A percentile compares a stretch with the other conserved stretches of the same genome.
Evolutionary conservation across 768 basidiomycete genomes (phyloP).

Genomic region (Heimioporus sp.): DNA sequence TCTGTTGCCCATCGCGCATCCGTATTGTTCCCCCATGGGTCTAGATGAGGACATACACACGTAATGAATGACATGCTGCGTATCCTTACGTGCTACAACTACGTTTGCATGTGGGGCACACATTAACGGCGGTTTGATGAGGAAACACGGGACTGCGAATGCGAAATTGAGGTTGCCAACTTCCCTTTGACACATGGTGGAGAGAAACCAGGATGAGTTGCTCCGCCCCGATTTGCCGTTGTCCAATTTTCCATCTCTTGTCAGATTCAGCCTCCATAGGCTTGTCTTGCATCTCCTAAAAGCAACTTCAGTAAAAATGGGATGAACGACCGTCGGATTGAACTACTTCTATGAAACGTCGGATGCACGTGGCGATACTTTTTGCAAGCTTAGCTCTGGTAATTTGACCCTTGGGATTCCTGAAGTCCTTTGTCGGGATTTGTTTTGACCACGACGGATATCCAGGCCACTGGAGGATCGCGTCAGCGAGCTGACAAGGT

Average conservation of each 20-base stretch:
- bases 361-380: conserved; percentile 74
- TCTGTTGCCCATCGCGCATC: background rate
- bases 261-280: conserved; percentile 67
- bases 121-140: background rate
- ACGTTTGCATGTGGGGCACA: background rate
- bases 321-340: background rate
- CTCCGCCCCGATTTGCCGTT: conserved; percentile 53
- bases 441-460: conserved; percentile 77
- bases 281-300: conserved; percentile 47
- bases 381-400: conserved; percentile 78
- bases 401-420: conserved; percentile 74
- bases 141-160: conserved; percentile 27
- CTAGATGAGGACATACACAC: background rate
- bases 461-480: conserved; percentile 64
- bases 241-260: conserved; percentile 60
- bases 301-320: conserved; percentile 5
- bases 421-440: conserved; percentile 80
- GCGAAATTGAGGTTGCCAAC: conserved; percentile 79
- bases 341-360: conserved; percentile 62
- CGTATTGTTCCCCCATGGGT: background rate
- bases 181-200: conserved; percentile 80
- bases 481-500: conserved; percentile 1
- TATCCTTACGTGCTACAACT: background rate
- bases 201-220: conserved; percentile 74
- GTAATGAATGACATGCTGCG: conserved; percentile 2